Conservation (phyloP, 441 rosid genomes). For the Isatis lusitanica region DNA sequence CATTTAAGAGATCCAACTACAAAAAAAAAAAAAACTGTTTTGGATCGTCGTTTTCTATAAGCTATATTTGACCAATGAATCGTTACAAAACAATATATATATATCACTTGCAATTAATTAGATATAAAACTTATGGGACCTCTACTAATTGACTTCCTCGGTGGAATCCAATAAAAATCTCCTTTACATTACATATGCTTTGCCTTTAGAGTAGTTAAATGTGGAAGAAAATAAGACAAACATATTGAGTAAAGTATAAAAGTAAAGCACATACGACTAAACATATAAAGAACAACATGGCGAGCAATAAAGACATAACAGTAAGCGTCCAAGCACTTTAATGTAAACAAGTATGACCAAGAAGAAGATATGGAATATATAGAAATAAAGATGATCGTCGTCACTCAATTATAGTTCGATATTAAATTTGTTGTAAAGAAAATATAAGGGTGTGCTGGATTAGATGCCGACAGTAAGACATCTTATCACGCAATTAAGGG, state of each 20-base stretch:
- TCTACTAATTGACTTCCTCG: slow-evolving; percentile 21
- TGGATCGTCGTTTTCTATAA: not conserved
- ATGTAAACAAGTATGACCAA: slow-evolving; percentile 31
- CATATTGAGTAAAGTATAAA: slow-evolving; percentile 30
- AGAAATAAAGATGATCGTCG: not conserved
- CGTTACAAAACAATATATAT: not conserved
- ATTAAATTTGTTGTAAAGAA: not conserved
- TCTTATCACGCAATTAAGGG: slow-evolving; percentile 35
- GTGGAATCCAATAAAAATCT: slow-evolving; percentile 33
- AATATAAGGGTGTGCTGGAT: slow-evolving; percentile 28
- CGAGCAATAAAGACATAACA: slow-evolving; percentile 33
- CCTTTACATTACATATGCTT: slow-evolving; percentile 18
- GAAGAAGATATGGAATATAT: not conserved
- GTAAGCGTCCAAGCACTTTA: slow-evolving; percentile 36
- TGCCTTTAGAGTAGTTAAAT: slow-evolving; percentile 21
- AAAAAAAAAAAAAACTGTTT: not conserved
- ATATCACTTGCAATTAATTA: not conserved
- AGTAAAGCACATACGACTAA: slow-evolving; percentile 37
- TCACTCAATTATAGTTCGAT: not conserved
- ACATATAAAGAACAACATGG: slow-evolving; percentile 34
- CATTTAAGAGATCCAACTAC: not conserved
- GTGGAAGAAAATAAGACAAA: slow-evolving; percentile 29
- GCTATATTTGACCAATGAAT: not conserved
- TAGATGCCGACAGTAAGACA: slow-evolving; percentile 37
- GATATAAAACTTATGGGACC: slow-evolving; percentile 1